Percentiles rank a stretch among this genome's conserved stretches.
These are phyloP conservation scores for Microbotryum saponariae DNA, from an alignment of 1,284 basidiomycete species.

Conservation along the genomic window DNA sequence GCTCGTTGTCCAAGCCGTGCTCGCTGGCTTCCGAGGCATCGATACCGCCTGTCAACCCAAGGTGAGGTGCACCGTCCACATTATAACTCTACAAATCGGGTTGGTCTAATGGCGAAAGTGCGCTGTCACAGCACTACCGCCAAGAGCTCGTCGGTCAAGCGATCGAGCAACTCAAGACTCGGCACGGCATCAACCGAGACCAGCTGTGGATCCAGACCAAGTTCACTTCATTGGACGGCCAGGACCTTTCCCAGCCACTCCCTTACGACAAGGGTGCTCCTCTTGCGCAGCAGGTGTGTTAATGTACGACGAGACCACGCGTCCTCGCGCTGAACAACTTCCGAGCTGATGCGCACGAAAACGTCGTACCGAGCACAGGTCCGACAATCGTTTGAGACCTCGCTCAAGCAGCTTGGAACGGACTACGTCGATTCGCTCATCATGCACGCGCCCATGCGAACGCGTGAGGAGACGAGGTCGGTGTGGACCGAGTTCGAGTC, in stretches of 20 bases:
- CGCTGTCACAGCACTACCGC: slow-evolving; percentile 9
- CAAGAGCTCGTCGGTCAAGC: slow-evolving; percentile 74
- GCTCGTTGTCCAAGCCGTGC: slow-evolving; percentile 61
- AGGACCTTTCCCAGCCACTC: slow-evolving; percentile 58
- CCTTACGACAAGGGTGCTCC: slow-evolving; percentile 58
- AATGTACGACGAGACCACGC: neutral
- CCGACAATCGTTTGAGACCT: slow-evolving; percentile 54
- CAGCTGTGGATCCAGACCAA: slow-evolving; percentile 68
- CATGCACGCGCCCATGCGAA: slow-evolving; percentile 64
- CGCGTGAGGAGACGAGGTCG: slow-evolving; percentile 53
- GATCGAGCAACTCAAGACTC: slow-evolving; percentile 49
- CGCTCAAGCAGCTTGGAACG: slow-evolving; percentile 59
- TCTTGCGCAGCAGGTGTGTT: slow-evolving; percentile 50
- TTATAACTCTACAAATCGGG: too few relatives aligned
- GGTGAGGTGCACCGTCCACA: slow-evolving; percentile 43
- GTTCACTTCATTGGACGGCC: slow-evolving; percentile 64
- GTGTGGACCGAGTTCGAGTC: slow-evolving; percentile 58
- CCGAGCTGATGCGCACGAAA: too few relatives aligned
- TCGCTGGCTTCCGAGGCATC: slow-evolving; percentile 62
- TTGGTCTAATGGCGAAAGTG: neutral
- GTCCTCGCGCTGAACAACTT: neutral
- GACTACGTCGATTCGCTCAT: slow-evolving; percentile 65
- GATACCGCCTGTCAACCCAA: slow-evolving; percentile 69
- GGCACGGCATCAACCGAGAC: slow-evolving; percentile 54
- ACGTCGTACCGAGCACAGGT: slow-evolving; percentile 39